A percentile compares a stretch with the other conserved stretches of the same genome.
phyloP scores from a whole-genome alignment of 371 early-diverging fungal genomes.

The Mucor mucedo region DNA sequence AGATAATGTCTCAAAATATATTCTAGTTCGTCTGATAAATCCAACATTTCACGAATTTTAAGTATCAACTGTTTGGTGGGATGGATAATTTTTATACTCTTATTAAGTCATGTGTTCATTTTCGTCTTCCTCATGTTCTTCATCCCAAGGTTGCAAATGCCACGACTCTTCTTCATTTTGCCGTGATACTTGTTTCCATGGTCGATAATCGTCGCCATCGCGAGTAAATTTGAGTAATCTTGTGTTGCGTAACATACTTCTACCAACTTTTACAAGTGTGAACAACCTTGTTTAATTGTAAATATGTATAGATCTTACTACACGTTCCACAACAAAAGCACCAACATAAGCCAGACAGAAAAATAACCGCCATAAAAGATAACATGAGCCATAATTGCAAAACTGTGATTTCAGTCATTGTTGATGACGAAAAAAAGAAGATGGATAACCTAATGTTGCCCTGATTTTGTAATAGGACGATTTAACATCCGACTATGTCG shows the following conservation, averaged over 20 bases:
- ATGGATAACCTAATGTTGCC: too few species aligned
- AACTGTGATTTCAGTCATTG: slow-evolving; percentile 21
- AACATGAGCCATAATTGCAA: slow-evolving; percentile 36
- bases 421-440: background rate
- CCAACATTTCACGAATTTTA: too few species aligned
- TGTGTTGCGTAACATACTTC: slow-evolving; percentile 32
- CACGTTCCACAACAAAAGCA: slow-evolving; percentile 56
- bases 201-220: slow-evolving; percentile 19
- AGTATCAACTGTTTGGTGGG: too few species aligned
- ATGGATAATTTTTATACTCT: too few species aligned
- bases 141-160: slow-evolving; percentile 10
- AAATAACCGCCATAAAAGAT: slow-evolving; percentile 25
- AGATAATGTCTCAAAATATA: too few species aligned
- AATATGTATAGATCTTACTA: slow-evolving; percentile 28
- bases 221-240: slow-evolving; percentile 23
- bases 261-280: slow-evolving; percentile 23
- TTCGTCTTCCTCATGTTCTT: slow-evolving; percentile 13
- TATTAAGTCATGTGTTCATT: background rate
- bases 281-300: background rate
- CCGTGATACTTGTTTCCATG: slow-evolving; percentile 19
- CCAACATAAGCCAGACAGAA: slow-evolving; percentile 48
- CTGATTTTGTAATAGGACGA: too few species aligned
- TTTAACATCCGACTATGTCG: too few species aligned
- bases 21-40: too few species aligned
- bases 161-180: slow-evolving; percentile 21